phyloP scores from a whole-genome alignment of 2,329 filamentous ascomycete species.

The Aschersonia sp. region DNA sequence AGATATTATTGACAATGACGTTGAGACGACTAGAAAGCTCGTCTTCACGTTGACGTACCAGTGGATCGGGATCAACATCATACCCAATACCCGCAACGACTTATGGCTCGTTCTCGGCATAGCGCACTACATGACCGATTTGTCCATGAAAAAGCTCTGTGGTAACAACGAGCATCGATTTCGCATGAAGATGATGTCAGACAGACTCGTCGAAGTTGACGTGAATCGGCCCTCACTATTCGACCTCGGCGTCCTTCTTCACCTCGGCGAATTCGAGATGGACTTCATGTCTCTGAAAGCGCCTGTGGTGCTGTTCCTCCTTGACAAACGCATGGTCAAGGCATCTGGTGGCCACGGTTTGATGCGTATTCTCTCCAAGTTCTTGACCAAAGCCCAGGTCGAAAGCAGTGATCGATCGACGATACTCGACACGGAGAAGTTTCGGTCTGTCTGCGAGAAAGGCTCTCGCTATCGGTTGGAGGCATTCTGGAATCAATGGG shows the following conservation, averaged over 20 bases:
- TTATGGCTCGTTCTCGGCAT: constrained; percentile 83
- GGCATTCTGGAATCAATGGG: constrained; percentile 87
- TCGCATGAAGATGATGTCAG: constrained; percentile 71
- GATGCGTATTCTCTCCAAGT: constrained; percentile 69
- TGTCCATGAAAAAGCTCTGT: constrained; percentile 80
- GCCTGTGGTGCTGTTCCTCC: constrained; percentile 79
- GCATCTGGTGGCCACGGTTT: constrained; percentile 69
- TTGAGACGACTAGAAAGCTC: constrained; percentile 66
- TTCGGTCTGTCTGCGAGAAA: constrained; percentile 76
- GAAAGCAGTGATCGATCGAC: constrained; percentile 47
- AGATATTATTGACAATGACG: constrained; percentile 72
- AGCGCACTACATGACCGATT: constrained; percentile 87
- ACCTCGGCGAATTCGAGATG: constrained; percentile 70
- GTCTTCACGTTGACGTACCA: constrained; percentile 79
- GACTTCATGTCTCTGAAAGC: constrained; percentile 89
- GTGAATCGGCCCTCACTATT: constrained; percentile 69
- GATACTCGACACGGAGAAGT: constrained; percentile 60
- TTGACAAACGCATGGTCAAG: constrained; percentile 84
- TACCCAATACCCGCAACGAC: constrained; percentile 67
- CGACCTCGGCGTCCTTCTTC: constrained; percentile 62
- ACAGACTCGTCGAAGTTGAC: constrained; percentile 70
- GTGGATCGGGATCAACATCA: constrained; percentile 88
- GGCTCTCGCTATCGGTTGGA: constrained; percentile 78
- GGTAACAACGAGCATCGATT: constrained; percentile 93
- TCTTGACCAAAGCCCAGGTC: constrained; percentile 74